Percentiles rank a stretch among this genome's conserved stretches.
These are phyloP conservation scores for Neurospora sp. DNA, from an alignment of 495 filamentous ascomycete genomes.

Conservation along the genomic window DNA sequence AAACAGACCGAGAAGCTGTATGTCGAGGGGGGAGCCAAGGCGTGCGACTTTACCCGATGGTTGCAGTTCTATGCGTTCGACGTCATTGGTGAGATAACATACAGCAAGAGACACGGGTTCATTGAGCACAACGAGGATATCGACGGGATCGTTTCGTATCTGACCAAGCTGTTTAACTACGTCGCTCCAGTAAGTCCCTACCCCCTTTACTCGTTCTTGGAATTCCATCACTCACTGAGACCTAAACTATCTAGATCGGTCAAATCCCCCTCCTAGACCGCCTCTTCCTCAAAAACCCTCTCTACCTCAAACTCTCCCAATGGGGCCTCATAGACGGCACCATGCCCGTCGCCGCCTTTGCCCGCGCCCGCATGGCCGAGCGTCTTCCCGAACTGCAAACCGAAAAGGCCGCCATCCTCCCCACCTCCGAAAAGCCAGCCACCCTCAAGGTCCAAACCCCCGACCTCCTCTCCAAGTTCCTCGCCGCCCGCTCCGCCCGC, in stretches of 20 bases:
- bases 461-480: constrained; percentile 52
- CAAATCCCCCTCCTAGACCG: constrained; percentile 56
- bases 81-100: constrained; percentile 61
- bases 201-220: neutral
- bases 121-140: constrained; percentile 54
- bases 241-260: constrained; percentile 31
- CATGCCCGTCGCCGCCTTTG: constrained; percentile 53
- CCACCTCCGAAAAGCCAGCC: constrained; percentile 29
- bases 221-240: too few relatives aligned
- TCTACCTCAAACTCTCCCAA: constrained; percentile 41
- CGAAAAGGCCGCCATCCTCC: constrained; percentile 25
- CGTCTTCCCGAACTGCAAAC: constrained; percentile 31
- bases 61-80: constrained; percentile 75
- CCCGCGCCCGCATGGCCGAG: constrained; percentile 43
- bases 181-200: constrained; percentile 43
- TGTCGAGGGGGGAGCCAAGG: constrained; percentile 33
- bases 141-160: constrained; percentile 48
- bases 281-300: constrained; percentile 50
- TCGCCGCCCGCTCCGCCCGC: constrained; percentile 44
- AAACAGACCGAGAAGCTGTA: constrained; percentile 54
- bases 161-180: constrained; percentile 45
- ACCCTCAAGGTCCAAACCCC: constrained; percentile 37
- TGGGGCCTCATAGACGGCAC: constrained; percentile 44
- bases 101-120: constrained; percentile 53
- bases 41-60: constrained; percentile 62